Percentiles rank a stretch among this genome's conserved stretches.
Evolutionary conservation across 768 basidiomycete species (phyloP).

Genomic region (Crucibulum laeve): DNA sequence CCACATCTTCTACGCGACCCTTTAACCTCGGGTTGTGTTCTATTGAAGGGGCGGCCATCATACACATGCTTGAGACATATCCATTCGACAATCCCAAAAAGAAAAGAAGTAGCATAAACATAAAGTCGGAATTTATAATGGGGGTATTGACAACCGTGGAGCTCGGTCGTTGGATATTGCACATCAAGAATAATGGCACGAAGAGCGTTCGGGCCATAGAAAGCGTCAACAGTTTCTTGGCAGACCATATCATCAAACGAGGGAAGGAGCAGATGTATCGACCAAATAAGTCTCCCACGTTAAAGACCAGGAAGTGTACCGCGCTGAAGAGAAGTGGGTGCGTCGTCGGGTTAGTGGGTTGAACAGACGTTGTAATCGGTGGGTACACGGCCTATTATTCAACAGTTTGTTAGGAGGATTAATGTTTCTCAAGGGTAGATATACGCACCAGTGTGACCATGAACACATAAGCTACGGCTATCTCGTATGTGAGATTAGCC

Average conservation of each 20-base stretch:
- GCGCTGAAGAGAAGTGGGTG: conserved; percentile 84
- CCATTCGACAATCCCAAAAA: conserved; percentile 79
- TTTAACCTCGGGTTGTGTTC: conserved; percentile 73
- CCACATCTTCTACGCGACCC: conserved; percentile 72
- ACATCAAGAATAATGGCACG: conserved; percentile 83
- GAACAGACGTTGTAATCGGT: conserved; percentile 75
- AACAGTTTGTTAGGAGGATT: background rate
- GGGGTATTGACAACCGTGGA: conserved; percentile 28
- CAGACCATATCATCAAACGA: conserved; percentile 63
- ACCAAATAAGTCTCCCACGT: conserved; percentile 66
- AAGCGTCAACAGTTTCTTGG: conserved; percentile 53
- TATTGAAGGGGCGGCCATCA: conserved; percentile 81
- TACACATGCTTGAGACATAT: conserved; percentile 69
- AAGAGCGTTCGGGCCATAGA: conserved; percentile 75
- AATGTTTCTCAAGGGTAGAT: conserved; percentile 19
- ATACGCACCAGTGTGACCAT: conserved; percentile 64
- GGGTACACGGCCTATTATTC: conserved; percentile 74
- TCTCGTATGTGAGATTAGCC: conserved; percentile 63
- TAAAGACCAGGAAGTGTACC: conserved; percentile 75
- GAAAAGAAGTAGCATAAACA: conserved; percentile 73
- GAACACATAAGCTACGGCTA: conserved; percentile 75
- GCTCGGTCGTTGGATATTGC: conserved; percentile 65
- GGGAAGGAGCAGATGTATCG: conserved; percentile 68
- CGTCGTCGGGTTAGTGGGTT: conserved; percentile 55
- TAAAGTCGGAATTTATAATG: conserved; percentile 69